Conservation (phyloP, 352 stramenopile genomes). For the Thalassiosira oceanica region DNA sequence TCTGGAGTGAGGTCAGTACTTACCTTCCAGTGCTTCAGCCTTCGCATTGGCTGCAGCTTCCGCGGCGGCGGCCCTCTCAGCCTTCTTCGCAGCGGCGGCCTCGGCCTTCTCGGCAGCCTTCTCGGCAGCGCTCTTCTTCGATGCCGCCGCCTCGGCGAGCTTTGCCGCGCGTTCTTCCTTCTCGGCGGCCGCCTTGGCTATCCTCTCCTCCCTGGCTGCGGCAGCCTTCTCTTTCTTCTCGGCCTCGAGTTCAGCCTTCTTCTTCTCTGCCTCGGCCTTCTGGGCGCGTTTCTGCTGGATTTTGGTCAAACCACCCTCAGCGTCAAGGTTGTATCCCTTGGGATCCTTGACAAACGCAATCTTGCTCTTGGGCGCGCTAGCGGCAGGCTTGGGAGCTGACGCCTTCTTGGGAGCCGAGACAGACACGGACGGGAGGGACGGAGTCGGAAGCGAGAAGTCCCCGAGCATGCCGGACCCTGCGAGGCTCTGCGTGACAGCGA, state of each 20-base stretch:
- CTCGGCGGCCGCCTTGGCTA: not conserved
- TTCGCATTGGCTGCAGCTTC: slow-evolving; percentile 11
- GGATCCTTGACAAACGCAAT: slow-evolving; percentile 41
- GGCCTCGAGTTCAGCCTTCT: too few species aligned
- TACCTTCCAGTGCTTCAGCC: too few species aligned
- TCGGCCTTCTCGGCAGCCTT: slow-evolving; percentile 13
- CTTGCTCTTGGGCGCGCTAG: slow-evolving; percentile 23
- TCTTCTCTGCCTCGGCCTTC: slow-evolving; percentile 16
- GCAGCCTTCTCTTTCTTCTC: too few species aligned
- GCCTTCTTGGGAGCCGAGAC: slow-evolving; percentile 10
- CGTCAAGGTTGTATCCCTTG: slow-evolving; percentile 32
- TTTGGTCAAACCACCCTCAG: not conserved
- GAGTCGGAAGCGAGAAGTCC: slow-evolving; percentile 8
- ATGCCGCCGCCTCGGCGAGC: slow-evolving; percentile 9
- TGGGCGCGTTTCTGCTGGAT: slow-evolving; percentile 5
- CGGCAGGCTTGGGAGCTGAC: slow-evolving; percentile 30
- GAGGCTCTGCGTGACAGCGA: slow-evolving; percentile 58
- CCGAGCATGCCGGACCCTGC: slow-evolving; percentile 38
- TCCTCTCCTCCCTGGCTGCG: too few species aligned
- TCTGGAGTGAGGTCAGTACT: too few species aligned
- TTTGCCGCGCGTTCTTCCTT: slow-evolving; percentile 23
- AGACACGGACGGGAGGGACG: slow-evolving; percentile 6
- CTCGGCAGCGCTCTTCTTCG: slow-evolving; percentile 16
- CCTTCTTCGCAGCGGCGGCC: slow-evolving; percentile 8
- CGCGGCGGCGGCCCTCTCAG: slow-evolving; percentile 8